Conservation (phyloP, 768 basidiomycete genomes). For the Scleroderma bovista region DNA sequence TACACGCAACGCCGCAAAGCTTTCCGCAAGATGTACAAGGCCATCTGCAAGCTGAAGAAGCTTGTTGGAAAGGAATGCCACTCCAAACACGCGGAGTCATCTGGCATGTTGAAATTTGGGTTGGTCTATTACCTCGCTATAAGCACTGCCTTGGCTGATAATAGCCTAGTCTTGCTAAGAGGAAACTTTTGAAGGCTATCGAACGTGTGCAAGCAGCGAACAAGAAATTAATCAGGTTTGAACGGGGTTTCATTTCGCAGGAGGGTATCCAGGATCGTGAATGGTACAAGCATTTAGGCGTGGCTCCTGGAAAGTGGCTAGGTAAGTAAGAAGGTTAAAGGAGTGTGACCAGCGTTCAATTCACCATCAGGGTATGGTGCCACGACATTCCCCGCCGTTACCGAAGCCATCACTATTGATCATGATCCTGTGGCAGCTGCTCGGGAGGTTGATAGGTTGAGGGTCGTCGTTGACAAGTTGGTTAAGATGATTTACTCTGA, state of each 20-base stretch:
- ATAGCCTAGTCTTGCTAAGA: slow-evolving; percentile 28
- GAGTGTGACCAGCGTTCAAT: neutral
- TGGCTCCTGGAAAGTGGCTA: slow-evolving; percentile 81
- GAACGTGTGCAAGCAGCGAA: slow-evolving; percentile 55
- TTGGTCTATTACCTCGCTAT: slow-evolving; percentile 5
- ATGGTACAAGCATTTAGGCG: slow-evolving; percentile 80
- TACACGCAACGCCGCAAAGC: slow-evolving; percentile 12
- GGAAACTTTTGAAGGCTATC: slow-evolving; percentile 48
- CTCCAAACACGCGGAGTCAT: slow-evolving; percentile 4
- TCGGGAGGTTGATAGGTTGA: slow-evolving; percentile 59
- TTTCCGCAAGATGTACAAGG: slow-evolving; percentile 22
- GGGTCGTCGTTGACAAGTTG: slow-evolving; percentile 46
- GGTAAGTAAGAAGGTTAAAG: slow-evolving; percentile 36
- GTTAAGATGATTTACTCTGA: slow-evolving; percentile 26
- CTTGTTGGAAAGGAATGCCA: slow-evolving; percentile 25
- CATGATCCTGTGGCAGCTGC: slow-evolving; percentile 55
- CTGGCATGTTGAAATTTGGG: slow-evolving; percentile 3
- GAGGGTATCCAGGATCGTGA: slow-evolving; percentile 70
- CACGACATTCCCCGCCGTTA: slow-evolving; percentile 75
- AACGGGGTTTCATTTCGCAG: slow-evolving; percentile 73
- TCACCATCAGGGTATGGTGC: slow-evolving; percentile 61
- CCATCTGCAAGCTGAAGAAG: slow-evolving; percentile 33
- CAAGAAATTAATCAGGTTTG: slow-evolving; percentile 59
- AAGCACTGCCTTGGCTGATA: slow-evolving; percentile 1
- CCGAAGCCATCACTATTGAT: slow-evolving; percentile 71